A percentile compares a stretch with the other conserved stretches of the same genome.
Evolutionary conservation across 2,329 filamentous ascomycete genomes (phyloP).

Genomic region (Elsinoe batatas): DNA sequence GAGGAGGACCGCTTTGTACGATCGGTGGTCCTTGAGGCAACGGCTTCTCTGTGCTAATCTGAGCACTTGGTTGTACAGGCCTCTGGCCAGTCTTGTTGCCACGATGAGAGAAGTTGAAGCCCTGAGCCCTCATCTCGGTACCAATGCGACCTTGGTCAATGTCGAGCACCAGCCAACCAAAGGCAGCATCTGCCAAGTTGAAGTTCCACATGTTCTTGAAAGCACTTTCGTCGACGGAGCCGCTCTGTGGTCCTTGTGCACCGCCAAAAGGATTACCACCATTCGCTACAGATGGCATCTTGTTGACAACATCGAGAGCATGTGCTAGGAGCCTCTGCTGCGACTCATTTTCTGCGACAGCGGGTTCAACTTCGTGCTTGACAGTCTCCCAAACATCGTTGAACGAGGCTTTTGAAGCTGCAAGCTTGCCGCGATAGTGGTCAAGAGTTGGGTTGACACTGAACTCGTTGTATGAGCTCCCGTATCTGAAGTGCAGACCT

Average conservation of each 20-base stretch:
- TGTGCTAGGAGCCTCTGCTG: conserved; percentile 89
- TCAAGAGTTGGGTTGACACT: conserved; percentile 96
- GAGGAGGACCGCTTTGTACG: conserved; percentile 16
- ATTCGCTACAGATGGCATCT: conserved; percentile 92
- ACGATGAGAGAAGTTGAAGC: conserved; percentile 97
- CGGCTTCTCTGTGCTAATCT: conserved; percentile 28
- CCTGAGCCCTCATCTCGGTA: conserved; percentile 96
- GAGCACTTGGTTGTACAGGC: conserved; percentile 29
- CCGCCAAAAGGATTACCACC: conserved; percentile 96
- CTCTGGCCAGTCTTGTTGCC: conserved; percentile 56
- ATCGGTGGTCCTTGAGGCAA: conserved; percentile 24
- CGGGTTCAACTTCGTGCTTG: conserved; percentile 88
- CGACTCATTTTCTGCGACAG: conserved; percentile 84
- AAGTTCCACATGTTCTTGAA: conserved; percentile 99
- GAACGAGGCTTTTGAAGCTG: conserved; percentile 95
- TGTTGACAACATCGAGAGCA: conserved; percentile 85
- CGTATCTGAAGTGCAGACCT: conserved; percentile 94
- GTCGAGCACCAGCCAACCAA: conserved; percentile 90
- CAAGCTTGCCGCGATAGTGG: conserved; percentile 96
- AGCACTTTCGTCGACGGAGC: conserved; percentile 92
- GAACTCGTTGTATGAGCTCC: conserved; percentile 99
- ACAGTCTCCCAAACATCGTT: conserved; percentile 99
- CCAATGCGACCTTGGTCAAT: conserved; percentile 92
- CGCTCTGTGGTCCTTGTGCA: conserved; percentile 63
- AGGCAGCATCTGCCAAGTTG: conserved; percentile 92